Evolutionary conservation across 164 flowering plant species (phyloP).

Genomic region (Litsea cubeba): DNA sequence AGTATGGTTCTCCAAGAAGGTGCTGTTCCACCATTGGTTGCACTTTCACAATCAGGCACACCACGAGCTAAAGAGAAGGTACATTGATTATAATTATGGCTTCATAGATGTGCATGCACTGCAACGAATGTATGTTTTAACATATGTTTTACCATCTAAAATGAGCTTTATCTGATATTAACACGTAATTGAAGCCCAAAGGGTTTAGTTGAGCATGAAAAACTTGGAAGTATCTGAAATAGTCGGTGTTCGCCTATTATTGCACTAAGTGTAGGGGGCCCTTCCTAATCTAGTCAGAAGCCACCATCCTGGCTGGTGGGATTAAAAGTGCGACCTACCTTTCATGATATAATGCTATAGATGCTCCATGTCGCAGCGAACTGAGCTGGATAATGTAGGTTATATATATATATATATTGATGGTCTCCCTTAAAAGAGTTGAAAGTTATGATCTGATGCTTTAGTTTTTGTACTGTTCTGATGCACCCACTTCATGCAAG

Average conservation of each 20-base stretch:
- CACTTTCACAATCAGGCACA: slow-evolving; percentile 84
- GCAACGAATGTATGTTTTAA: neutral
- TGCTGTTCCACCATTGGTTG: slow-evolving; percentile 91
- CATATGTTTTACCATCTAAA: neutral
- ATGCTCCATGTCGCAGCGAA: neutral
- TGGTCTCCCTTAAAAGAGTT: too few species aligned
- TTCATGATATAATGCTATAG: neutral
- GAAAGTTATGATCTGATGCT: neutral
- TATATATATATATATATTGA: too few species aligned
- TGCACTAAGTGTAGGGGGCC: neutral
- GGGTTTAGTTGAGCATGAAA: neutral
- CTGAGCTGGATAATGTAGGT: neutral
- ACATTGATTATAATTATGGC: neutral
- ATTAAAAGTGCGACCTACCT: neutral
- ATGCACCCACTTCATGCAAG: neutral
- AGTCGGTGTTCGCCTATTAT: neutral
- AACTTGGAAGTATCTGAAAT: neutral
- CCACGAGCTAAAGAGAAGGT: slow-evolving; percentile 96
- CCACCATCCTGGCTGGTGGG: neutral
- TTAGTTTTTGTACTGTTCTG: neutral
- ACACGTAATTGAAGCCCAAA: neutral
- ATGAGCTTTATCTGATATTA: neutral
- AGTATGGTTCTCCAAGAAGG: slow-evolving; percentile 88
- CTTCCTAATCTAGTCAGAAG: neutral
- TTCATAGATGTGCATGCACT: too few species aligned